These are phyloP conservation scores for Lichtheimia ramosa DNA, from an alignment of 371 early-diverging fungal genomes.

Conservation along the genomic window DNA sequence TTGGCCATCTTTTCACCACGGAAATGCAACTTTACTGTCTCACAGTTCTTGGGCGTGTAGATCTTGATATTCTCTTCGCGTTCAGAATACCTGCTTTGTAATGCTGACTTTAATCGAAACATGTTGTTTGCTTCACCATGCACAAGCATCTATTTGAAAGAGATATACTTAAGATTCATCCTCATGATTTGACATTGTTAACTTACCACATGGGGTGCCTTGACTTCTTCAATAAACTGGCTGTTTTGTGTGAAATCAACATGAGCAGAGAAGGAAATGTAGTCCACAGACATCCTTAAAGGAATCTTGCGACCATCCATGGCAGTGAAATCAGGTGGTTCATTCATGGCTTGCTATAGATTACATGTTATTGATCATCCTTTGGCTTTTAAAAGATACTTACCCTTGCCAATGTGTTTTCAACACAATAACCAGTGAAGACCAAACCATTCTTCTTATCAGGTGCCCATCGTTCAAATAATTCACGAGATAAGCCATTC, in stretches of 20 bases:
- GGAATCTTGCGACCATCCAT: slow-evolving; percentile 90
- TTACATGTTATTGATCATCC: neutral
- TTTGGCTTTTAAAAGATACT: slow-evolving; percentile 8
- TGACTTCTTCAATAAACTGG: slow-evolving; percentile 97
- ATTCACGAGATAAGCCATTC: slow-evolving; percentile 96
- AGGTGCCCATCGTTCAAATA: slow-evolving; percentile 98
- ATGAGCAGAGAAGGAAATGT: slow-evolving; percentile 99
- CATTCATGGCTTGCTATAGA: slow-evolving; percentile 81
- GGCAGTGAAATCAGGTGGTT: slow-evolving; percentile 93
- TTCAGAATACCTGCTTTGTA: slow-evolving; percentile 85
- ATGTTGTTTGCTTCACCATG: slow-evolving; percentile 99
- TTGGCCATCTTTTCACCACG: slow-evolving; percentile 94
- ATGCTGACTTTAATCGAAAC: slow-evolving; percentile 92
- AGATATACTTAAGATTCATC: too few relatives aligned
- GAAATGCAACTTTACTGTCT: slow-evolving; percentile 91
- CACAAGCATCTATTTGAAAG: slow-evolving; percentile 80
- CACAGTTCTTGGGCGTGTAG: slow-evolving; percentile 94
- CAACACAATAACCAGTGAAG: slow-evolving; percentile 99
- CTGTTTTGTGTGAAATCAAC: slow-evolving; percentile 99
- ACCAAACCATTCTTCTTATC: slow-evolving; percentile 96
- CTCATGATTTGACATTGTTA: too few relatives aligned
- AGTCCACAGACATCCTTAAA: slow-evolving; percentile 92
- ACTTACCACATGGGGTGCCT: slow-evolving; percentile 90
- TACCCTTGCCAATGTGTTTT: slow-evolving; percentile 98
- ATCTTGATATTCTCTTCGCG: slow-evolving; percentile 83